Base-by-base conservation (phyloP, 1,284 basidiomycete genomes). In the Irpex sp. region DNA sequence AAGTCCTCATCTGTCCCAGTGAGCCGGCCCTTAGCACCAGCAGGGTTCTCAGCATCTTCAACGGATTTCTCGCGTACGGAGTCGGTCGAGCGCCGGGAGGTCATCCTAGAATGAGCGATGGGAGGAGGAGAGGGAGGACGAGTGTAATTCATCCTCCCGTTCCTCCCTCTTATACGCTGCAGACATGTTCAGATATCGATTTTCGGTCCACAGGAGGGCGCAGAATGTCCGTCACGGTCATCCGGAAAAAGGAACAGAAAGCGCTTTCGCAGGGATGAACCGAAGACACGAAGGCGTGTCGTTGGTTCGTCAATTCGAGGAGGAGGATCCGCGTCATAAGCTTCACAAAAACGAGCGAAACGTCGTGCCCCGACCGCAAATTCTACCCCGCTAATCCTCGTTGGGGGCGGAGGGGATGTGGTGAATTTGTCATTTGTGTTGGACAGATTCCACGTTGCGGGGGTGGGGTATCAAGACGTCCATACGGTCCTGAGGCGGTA, bases 1-100 rank as follows among this genome's bases (percentile, higher is more conserved):
- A 81, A 81, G 67, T 79, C 76, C 17, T 71, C 74, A 61, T 78
- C 74, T 1, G 74, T 68, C 5, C 54, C 39, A 5, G 50, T 51
- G 50, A 51, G 50, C 5, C 15, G 39, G 15, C 15, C 15, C 9
- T n/a, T 43, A n/a, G 50, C 21, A 51, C 50, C 17, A 17, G 50
- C 58, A 21, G 7, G 15, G 15, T 31, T 49, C n/a, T 59, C 21
- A n/a, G 26, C 43, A 59, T 17, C 58, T 17, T 33, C 43, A 31
- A 13, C 19, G 11, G 46, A 17, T 50, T 59, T 49, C 46, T 59
- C 58, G 58, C 49, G 43, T 8, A 50, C n/a, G 31, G 58, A 59
- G 1, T 49, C 26, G 17, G 46, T 59, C 13, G 58, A 59, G 19
- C 17, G 50, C 21, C 9, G 13, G 13, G 19, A 15, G 50, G 31